A percentile compares a stretch with the other conserved stretches of the same genome.
Evolutionary conservation across 208 protist genomes (phyloP).

Genomic region (Wallacemonas rigidus): DNA sequence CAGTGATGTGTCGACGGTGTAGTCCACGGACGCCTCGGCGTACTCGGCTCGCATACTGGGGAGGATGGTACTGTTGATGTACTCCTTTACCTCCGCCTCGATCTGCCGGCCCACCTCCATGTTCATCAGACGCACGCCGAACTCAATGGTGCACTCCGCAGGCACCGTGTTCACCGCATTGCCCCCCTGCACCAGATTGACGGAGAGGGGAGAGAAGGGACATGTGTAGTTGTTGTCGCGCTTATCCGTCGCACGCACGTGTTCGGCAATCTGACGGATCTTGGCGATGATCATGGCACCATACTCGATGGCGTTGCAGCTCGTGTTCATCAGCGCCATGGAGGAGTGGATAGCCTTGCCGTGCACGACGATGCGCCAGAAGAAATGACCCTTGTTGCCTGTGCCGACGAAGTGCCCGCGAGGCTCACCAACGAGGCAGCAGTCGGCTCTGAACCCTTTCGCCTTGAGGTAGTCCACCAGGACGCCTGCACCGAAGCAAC

Average conservation of each 20-base stretch:
- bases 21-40: constrained; percentile 29
- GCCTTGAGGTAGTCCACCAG: constrained; percentile 27
- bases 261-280: constrained; percentile 32
- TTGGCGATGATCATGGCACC: constrained; percentile 44
- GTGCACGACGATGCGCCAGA: constrained; percentile 33
- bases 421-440: constrained; percentile 54
- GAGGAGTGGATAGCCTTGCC: constrained; percentile 60
- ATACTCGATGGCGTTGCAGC: constrained; percentile 45
- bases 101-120: constrained; percentile 24
- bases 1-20: constrained; percentile 9
- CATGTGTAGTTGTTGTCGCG: constrained; percentile 29
- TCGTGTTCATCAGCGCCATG: constrained; percentile 39
- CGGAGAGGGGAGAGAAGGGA: constrained; percentile 27
- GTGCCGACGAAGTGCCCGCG: constrained; percentile 37
- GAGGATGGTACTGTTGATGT: constrained; percentile 31
- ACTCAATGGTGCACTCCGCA: constrained; percentile 41
- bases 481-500: constrained; percentile 33
- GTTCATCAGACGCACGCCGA: constrained; percentile 43
- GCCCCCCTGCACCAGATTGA: constrained; percentile 39
- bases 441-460: constrained; percentile 33
- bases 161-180: constrained; percentile 60
- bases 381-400: constrained; percentile 34
- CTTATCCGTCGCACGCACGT: constrained; percentile 20
- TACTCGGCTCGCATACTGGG: constrained; percentile 48
- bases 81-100: constrained; percentile 29